Conservation (phyloP, 78 protist species). For the Bodo saltans region DNA sequence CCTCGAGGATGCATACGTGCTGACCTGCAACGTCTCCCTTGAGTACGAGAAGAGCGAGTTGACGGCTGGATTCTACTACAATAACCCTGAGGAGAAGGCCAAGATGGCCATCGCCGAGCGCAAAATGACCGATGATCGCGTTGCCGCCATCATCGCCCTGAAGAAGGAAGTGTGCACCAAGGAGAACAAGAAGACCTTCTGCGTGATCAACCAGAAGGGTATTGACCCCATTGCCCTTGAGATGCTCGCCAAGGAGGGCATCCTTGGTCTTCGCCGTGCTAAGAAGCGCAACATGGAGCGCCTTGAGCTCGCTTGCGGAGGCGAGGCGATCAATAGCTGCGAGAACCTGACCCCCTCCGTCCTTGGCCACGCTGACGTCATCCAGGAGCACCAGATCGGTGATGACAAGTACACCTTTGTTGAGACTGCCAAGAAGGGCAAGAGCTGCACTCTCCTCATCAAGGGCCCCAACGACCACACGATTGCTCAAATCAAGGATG, state of each 20-base stretch:
- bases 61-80: conserved; percentile 81
- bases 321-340: conserved; percentile 88
- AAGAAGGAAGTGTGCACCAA: conserved; percentile 73
- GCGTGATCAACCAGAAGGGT: conserved; percentile 98
- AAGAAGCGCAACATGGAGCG: conserved; percentile 98
- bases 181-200: conserved; percentile 66
- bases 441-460: conserved; percentile 92
- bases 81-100: conserved; percentile 81
- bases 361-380: conserved; percentile 91
- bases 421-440: conserved; percentile 89
- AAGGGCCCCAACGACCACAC: conserved; percentile 95
- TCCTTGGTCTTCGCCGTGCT: conserved; percentile 95
- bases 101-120: conserved; percentile 93
- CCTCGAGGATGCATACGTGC: conserved; percentile 69
- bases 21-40: conserved; percentile 92
- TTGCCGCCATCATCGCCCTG: conserved; percentile 79
- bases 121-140: conserved; percentile 79
- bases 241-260: conserved; percentile 89
- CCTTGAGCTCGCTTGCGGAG: conserved; percentile 95
- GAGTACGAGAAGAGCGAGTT: conserved; percentile 98
- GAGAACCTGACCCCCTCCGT: conserved; percentile 75
- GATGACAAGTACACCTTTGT: conserved; percentile 99
- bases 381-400: conserved; percentile 84
- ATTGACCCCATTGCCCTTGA: conserved; percentile 97
- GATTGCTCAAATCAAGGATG: conserved; percentile 96